Evolutionary conservation across 768 basidiomycete species (phyloP).

Genomic region (Mycena sanguinolenta): DNA sequence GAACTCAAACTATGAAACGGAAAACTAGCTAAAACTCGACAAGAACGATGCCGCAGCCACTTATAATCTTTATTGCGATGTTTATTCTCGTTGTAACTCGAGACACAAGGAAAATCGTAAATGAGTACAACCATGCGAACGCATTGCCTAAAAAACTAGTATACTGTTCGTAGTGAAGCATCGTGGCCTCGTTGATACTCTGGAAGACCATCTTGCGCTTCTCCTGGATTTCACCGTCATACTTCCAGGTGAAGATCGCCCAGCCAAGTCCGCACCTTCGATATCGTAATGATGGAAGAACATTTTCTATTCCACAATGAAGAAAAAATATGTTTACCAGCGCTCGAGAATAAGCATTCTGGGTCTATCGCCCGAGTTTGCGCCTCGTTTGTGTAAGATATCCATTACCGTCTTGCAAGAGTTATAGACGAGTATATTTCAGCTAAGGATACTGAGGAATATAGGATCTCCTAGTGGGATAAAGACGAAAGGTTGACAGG

Average conservation of each 20-base stretch:
- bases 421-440: slow-evolving; percentile 10
- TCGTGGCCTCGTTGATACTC: slow-evolving; percentile 14
- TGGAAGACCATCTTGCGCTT: slow-evolving; percentile 14
- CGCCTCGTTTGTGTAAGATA: slow-evolving; percentile 9
- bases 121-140: too few relatives aligned
- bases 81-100: too few relatives aligned
- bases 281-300: slow-evolving; percentile 8
- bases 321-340: slow-evolving; percentile 13
- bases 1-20: too few relatives aligned
- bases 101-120: too few relatives aligned
- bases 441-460: slow-evolving; percentile 13
- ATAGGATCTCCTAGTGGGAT: slow-evolving; percentile 11
- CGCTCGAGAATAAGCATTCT: slow-evolving; percentile 18
- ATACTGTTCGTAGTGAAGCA: slow-evolving; percentile 12
- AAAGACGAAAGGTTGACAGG: slow-evolving; percentile 1
- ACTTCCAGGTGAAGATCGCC: slow-evolving; percentile 8
- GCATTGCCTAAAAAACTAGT: too few relatives aligned
- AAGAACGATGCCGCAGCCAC: too few relatives aligned
- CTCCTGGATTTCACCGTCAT: slow-evolving; percentile 10
- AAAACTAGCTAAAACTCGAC: too few relatives aligned
- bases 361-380: slow-evolving; percentile 15
- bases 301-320: slow-evolving; percentile 12
- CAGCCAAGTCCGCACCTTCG: slow-evolving; percentile 15
- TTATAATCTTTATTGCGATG: too few relatives aligned
- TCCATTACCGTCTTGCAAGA: slow-evolving; percentile 3